Conservation (phyloP, 164 flowering plant genomes). For the Chimonanthus salicifolius region DNA sequence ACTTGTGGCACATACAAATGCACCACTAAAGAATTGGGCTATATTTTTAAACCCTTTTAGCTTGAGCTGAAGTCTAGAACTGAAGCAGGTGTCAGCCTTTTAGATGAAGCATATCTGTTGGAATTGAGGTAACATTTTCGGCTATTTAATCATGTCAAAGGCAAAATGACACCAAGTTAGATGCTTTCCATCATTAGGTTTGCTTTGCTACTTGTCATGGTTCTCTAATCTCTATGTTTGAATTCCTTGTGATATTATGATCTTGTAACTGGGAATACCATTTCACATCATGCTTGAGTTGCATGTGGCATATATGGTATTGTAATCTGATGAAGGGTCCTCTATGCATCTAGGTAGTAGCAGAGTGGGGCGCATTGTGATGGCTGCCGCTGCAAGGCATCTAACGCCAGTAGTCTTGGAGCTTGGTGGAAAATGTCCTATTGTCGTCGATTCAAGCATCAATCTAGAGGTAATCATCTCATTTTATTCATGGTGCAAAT, state of each 20-base stretch:
- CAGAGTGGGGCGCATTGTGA: constrained; percentile 72
- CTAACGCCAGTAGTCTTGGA: constrained; percentile 91
- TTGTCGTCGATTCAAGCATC: constrained; percentile 62
- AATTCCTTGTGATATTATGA: background rate
- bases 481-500: background rate
- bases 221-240: background rate
- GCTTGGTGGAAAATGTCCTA: constrained; percentile 96
- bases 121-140: background rate
- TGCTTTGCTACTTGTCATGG: background rate
- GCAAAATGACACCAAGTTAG: background rate
- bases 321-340: background rate
- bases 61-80: too few relatives aligned
- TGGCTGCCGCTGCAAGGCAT: constrained; percentile 94
- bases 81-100: background rate
- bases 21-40: too few relatives aligned
- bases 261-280: background rate
- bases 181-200: background rate
- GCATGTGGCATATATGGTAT: background rate
- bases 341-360: constrained; percentile 48
- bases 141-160: background rate
- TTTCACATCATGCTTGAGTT: background rate
- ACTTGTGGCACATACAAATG: too few relatives aligned
- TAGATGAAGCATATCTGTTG: background rate
- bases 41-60: too few relatives aligned
- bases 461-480: constrained; percentile 44